A percentile compares a stretch with the other conserved stretches of the same genome.
Evolutionary conservation across 2,329 filamentous ascomycete species (phyloP).

Genomic region (Neofusicoccum sp.): DNA sequence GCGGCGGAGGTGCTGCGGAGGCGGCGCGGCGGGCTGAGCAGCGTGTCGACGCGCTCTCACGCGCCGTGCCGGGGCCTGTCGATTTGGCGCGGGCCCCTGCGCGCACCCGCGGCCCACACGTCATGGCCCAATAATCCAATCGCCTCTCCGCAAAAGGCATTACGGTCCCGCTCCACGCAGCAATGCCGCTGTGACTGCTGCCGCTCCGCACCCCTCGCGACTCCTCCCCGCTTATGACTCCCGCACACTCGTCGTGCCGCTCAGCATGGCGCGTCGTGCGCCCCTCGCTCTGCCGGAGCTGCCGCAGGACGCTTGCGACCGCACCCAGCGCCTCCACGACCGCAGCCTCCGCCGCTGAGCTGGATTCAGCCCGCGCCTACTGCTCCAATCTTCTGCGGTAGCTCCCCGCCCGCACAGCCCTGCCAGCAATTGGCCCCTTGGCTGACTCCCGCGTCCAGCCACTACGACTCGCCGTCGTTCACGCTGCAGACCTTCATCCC

Average conservation of each 20-base stretch:
- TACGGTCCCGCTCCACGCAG: neutral
- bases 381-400: slow-evolving; percentile 60
- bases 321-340: slow-evolving; percentile 5
- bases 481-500: slow-evolving; percentile 84
- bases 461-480: slow-evolving; percentile 85
- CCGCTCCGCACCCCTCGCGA: neutral
- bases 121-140: slow-evolving; percentile 14
- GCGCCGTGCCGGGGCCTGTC: slow-evolving; percentile 11
- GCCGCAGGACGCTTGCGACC: slow-evolving; percentile 13
- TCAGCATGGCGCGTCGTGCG: slow-evolving; percentile 7
- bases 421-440: neutral
- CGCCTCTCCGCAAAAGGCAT: slow-evolving; percentile 8
- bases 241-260: neutral
- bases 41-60: slow-evolving; percentile 10
- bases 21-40: neutral
- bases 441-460: slow-evolving; percentile 49
- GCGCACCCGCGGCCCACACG: slow-evolving; percentile 9
- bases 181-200: slow-evolving; percentile 2
- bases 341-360: slow-evolving; percentile 43
- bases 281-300: slow-evolving; percentile 1
- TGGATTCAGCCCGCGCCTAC: slow-evolving; percentile 56
- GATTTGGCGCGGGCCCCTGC: slow-evolving; percentile 25
- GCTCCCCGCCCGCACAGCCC: slow-evolving; percentile 1
- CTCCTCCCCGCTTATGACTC: slow-evolving; percentile 3
- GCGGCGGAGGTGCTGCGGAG: slow-evolving; percentile 13